A percentile compares a stretch with the other conserved stretches of the same genome.
Conservation (phyloP, 371 early-diverging fungal genomes). For the Haplosporangium sp. region DNA sequence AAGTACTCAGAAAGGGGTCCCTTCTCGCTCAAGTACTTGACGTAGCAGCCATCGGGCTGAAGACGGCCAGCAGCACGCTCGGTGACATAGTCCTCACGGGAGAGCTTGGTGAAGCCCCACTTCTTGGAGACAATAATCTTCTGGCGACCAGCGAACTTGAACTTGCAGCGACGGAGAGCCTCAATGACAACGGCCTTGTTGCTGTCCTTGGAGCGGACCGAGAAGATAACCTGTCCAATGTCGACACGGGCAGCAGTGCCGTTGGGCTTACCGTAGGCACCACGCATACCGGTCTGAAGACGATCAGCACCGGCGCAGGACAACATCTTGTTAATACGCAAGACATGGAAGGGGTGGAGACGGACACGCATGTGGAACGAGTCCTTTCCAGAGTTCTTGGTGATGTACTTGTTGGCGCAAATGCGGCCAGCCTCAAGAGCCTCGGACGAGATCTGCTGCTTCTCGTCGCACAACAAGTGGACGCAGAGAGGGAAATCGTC, state of each 20-base stretch:
- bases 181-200: slow-evolving; percentile 97
- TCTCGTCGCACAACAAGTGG: slow-evolving; percentile 97
- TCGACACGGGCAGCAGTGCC: slow-evolving; percentile 99
- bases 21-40: slow-evolving; percentile 95
- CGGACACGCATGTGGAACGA: slow-evolving; percentile 99
- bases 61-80: slow-evolving; percentile 84
- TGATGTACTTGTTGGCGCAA: slow-evolving; percentile 99
- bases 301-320: slow-evolving; percentile 99
- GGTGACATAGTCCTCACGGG: slow-evolving; percentile 92
- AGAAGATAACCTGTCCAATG: slow-evolving; percentile 99
- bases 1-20: slow-evolving; percentile 87
- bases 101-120: slow-evolving; percentile 99
- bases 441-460: slow-evolving; percentile 99
- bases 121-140: slow-evolving; percentile 99
- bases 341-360: slow-evolving; percentile 99
- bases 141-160: slow-evolving; percentile 99
- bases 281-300: slow-evolving; percentile 99
- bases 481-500: slow-evolving; percentile 4
- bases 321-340: slow-evolving; percentile 99
- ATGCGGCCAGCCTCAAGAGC: slow-evolving; percentile 96
- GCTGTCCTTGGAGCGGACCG: slow-evolving; percentile 97
- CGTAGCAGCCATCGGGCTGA: slow-evolving; percentile 97
- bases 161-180: slow-evolving; percentile 99
- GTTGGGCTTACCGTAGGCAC: slow-evolving; percentile 99
- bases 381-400: slow-evolving; percentile 99